Conservation (phyloP, 306 rosid species). For the peach (Prunus persica) region DNA sequence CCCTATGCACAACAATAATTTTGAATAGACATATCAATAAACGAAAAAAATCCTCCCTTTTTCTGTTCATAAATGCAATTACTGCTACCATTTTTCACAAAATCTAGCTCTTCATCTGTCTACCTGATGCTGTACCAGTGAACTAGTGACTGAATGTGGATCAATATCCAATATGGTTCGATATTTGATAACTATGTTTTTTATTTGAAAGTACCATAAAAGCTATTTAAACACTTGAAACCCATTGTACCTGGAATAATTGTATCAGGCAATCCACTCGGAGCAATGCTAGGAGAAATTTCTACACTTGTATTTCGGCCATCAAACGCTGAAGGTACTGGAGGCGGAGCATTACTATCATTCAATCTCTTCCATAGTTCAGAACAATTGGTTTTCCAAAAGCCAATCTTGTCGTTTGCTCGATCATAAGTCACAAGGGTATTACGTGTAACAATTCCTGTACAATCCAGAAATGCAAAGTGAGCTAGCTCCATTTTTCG, state of each 20-base stretch:
- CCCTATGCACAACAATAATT: not conserved
- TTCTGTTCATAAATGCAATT: not conserved
- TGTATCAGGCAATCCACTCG: slow-evolving; percentile 22
- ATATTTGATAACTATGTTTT: not conserved
- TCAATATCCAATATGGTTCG: not conserved
- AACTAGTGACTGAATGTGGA: not conserved
- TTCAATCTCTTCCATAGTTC: slow-evolving; percentile 41
- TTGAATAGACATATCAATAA: not conserved
- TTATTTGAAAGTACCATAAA: not conserved
- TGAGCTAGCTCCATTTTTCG: not conserved
- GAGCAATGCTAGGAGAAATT: slow-evolving; percentile 23
- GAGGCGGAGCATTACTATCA: slow-evolving; percentile 24
- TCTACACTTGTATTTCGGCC: slow-evolving; percentile 23
- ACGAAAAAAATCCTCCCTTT: not conserved
- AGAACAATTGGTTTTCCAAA: slow-evolving; percentile 55
- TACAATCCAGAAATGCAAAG: slow-evolving; percentile 1
- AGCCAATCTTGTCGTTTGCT: slow-evolving; percentile 38
- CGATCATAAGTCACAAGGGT: slow-evolving; percentile 55
- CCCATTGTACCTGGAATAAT: slow-evolving; percentile 32
- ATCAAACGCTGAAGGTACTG: slow-evolving; percentile 13
- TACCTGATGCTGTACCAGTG: too few species aligned
- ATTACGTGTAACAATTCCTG: slow-evolving; percentile 54
- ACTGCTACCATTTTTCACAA: not conserved
- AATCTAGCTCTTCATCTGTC: not conserved
- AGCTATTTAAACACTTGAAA: not conserved